Evolutionary conservation across 2,329 filamentous ascomycete genomes (phyloP), one percentile per base, ranked within the genome.

Genomic region (Verticillium albo-atrum): DNA sequence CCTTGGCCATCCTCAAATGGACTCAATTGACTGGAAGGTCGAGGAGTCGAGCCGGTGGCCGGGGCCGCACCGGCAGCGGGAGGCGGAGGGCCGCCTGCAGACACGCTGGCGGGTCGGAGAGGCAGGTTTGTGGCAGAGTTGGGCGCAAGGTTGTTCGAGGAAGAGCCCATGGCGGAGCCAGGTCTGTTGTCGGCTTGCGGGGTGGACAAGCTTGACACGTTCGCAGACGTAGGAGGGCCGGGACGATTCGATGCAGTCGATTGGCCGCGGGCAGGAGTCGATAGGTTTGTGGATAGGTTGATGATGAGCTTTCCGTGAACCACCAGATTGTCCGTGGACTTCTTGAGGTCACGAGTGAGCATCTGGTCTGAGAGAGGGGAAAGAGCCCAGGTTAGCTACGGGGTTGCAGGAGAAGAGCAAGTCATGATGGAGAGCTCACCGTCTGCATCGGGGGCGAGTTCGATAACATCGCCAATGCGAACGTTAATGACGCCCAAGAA

Each of bases 401-500:
- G 30, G 57, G 50, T 53, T 9, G 23, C 15, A 20, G 15, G 37
- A 30, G 9, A n/a, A n/a, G 23, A 55, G 32, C 53, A 10, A 17
- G 26, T 27, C 30, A n/a, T 30, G 23, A 25, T 35, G 7, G 52
- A 34, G 42, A 56, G 79, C 83, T 71, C 82, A 98, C 95, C 94
- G 79, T 98, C 95, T 64, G 92, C 90, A 60, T 93, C 92, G 60
- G 91, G 86, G 64, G 91, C 89, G 65, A 99, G 80, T 72, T 97
- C 94, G 67, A 99, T 92, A 42, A 95, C 90, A 81, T 96, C 93
- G 68, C 95, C 95, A 66, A 99, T 89, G 61, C 93, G 89, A 68
- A 99, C 90, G 74, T 99, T 99, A 71, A 99, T 97, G 58, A 99
- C 95, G 60, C 95, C 95, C 6, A 99, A 82, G 72, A 99, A 99